Evolutionary conservation across 1,284 basidiomycete species (phyloP), one percentile per base, ranked within the genome.

Genomic region (Leccinum subrobustum): DNA sequence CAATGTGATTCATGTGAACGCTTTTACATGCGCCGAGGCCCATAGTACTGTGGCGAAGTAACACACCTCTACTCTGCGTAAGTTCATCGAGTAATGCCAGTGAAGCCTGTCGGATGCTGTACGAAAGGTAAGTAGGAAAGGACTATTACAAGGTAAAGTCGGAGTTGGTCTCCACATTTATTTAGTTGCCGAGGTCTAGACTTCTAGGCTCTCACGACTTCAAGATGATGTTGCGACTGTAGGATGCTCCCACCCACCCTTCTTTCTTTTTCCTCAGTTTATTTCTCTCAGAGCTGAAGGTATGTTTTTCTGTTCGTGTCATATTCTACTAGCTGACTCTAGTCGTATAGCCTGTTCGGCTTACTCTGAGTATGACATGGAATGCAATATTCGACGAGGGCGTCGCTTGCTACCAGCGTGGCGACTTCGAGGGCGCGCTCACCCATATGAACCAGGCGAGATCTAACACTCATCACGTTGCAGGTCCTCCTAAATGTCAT

Each of bases 331-430:
- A 12, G 20, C 20, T 20, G 44, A 47, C 5, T 20, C 18, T 18
- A 37, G 37, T 37, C 16, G 3, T 8, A 20, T 44, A 44, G 18
- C 42, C 42, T 44, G 18, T 20, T 44, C 18, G 18, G 9, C 11
- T 44, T 47, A 47, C 44, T 47, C 18, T 6, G 44, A 47, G 6
- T 1, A 20, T 47, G 44, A 6, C 18, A 47, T 82, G 79, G 79
- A 83, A 79, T 65, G 64, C 60, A 3, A 61, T 63, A 3, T 83
- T 85, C 64, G 63, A 74, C 37, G 67, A 75, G 25, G 84, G 82
- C 2, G 69, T 83, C 8, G 58, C 66, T 5, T 69, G 67, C 18
- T 84, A 81, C 68, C 78, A 76, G 52, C 67, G 63, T 8, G 75
- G 73, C 2, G 70, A 79, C 29, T 74, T 76, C 56, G 69, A 76